A percentile compares a stretch with the other conserved stretches of the same genome.
Conservation (phyloP, 257 asterid genomes). For the Cynanchum wilfordii region DNA sequence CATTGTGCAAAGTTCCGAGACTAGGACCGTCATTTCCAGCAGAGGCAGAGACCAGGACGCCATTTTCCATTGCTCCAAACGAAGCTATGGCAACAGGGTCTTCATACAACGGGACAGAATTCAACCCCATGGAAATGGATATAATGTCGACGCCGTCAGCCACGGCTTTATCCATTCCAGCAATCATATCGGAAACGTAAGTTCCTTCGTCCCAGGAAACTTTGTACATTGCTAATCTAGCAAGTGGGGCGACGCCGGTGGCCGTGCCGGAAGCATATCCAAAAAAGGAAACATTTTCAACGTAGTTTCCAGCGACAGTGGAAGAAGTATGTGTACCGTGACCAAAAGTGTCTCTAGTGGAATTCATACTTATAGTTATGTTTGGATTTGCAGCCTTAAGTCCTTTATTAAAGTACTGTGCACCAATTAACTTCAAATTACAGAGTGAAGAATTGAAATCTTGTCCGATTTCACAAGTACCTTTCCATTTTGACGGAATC, state of each 20-base stretch:
- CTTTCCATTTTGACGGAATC: conserved; percentile 14
- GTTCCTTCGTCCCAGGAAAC: conserved; percentile 46
- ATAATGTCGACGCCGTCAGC: conserved; percentile 51
- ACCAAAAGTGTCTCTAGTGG: conserved; percentile 27
- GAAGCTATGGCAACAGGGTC: conserved; percentile 56
- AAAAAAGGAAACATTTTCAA: conserved; percentile 31
- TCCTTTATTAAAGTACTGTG: conserved; percentile 9
- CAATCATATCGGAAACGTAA: conserved; percentile 44
- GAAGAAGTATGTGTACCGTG: conserved; percentile 53
- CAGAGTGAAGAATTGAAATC: conserved; percentile 6
- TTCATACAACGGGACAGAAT: conserved; percentile 27
- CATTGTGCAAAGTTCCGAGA: conserved; percentile 34
- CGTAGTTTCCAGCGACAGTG: conserved; percentile 39
- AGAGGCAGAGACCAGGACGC: conserved; percentile 48
- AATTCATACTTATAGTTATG: neutral
- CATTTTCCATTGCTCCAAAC: conserved; percentile 61
- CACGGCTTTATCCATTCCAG: conserved; percentile 56
- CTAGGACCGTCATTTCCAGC: conserved; percentile 43
- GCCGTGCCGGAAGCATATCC: conserved; percentile 44
- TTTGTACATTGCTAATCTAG: conserved; percentile 44
- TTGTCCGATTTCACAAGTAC: conserved; percentile 10
- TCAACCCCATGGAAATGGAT: conserved; percentile 42
- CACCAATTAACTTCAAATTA: conserved; percentile 15
- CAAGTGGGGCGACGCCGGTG: conserved; percentile 44
- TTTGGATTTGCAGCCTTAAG: neutral